phyloP scores from a whole-genome alignment of 2,329 filamentous ascomycete genomes.

The Dactylella cylindrospora region DNA sequence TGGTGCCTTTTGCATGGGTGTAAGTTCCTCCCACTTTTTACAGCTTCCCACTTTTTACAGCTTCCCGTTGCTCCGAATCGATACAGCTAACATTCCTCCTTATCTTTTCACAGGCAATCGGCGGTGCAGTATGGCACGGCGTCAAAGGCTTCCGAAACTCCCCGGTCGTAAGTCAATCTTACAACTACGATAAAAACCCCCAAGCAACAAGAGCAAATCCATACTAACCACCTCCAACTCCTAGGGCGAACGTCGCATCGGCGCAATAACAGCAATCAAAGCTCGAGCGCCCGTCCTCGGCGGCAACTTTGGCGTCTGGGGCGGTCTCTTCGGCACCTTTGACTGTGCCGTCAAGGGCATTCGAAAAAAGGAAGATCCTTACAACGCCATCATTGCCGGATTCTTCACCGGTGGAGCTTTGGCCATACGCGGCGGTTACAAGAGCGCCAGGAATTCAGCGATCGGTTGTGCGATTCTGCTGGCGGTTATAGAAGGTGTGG shows the following conservation, averaged over 20 bases:
- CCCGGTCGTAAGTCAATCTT: slow-evolving; percentile 53
- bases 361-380: slow-evolving; percentile 95
- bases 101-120: slow-evolving; percentile 61
- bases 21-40: slow-evolving; percentile 57
- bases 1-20: slow-evolving; percentile 94
- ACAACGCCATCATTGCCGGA: slow-evolving; percentile 95
- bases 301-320: slow-evolving; percentile 98
- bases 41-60: not conserved
- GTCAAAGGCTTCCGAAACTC: slow-evolving; percentile 92
- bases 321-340: slow-evolving; percentile 90
- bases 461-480: slow-evolving; percentile 94
- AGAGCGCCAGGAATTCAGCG: slow-evolving; percentile 88
- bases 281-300: slow-evolving; percentile 92
- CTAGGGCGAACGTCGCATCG: slow-evolving; percentile 92
- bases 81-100: not conserved
- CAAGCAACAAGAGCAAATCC: not conserved
- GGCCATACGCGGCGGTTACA: slow-evolving; percentile 86
- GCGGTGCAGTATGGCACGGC: slow-evolving; percentile 89
- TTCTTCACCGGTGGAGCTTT: slow-evolving; percentile 94
- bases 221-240: not conserved
- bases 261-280: slow-evolving; percentile 95
- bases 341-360: slow-evolving; percentile 96
- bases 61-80: slow-evolving; percentile 31
- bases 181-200: not conserved
- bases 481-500: slow-evolving; percentile 94